Percentiles rank a stretch among this genome's conserved stretches.
Evolutionary conservation across 257 asterid genomes (phyloP).

Genomic region (Echium plantagineum): DNA sequence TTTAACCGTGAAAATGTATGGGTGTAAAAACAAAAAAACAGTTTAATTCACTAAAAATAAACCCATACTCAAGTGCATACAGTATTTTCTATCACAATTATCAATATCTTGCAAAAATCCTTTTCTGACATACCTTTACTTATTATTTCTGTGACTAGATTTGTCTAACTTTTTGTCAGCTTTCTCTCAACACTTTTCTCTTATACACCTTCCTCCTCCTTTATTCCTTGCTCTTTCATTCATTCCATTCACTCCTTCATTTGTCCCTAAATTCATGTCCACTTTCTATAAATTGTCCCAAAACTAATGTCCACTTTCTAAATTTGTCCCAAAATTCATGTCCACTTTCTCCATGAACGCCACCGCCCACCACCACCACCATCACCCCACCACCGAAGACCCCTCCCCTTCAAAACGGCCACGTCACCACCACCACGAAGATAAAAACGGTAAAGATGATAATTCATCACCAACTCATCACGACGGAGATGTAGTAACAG

Average conservation of each 20-base stretch:
- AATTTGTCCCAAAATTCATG: no score
- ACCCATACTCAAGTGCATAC: no score
- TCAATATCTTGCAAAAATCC: no score
- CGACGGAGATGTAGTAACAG: neutral
- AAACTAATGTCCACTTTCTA: no score
- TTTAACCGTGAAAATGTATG: no score
- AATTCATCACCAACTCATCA: neutral
- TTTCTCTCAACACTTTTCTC: neutral
- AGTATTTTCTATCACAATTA: no score
- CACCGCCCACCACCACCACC: conserved; percentile 7
- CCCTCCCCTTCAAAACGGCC: conserved; percentile 11
- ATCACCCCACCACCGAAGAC: neutral
- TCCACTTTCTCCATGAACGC: conserved; percentile 14
- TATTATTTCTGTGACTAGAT: neutral
- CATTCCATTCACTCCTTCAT: neutral
- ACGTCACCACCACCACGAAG: conserved; percentile 1
- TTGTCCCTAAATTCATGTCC: neutral
- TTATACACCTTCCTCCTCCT: neutral
- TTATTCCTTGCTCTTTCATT: no score
- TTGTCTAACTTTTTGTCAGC: neutral
- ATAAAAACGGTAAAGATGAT: neutral
- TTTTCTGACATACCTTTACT: neutral
- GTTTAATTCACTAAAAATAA: no score
- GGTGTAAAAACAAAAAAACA: no score
- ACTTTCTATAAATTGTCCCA: no score